phyloP scores from a whole-genome alignment of 2,329 filamentous ascomycete genomes.

The Alternaria gansuensis region DNA sequence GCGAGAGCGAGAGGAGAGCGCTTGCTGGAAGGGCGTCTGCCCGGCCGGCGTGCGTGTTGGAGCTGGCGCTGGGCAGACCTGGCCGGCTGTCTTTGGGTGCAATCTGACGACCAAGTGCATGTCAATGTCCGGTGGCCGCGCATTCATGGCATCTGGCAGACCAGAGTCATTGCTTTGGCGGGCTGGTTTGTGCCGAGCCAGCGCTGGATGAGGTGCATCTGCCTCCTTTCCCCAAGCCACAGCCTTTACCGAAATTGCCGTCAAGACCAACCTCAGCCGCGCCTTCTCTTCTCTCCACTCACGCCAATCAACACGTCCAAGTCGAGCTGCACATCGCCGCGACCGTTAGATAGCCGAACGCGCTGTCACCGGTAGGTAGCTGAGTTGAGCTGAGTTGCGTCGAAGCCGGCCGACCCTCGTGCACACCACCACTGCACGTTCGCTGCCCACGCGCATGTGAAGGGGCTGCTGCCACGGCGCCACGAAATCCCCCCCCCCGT shows the following conservation, averaged over 20 bases:
- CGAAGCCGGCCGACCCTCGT: neutral
- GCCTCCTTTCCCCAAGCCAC: slow-evolving; percentile 28
- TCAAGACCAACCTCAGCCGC: slow-evolving; percentile 37
- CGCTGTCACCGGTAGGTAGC: slow-evolving; percentile 16
- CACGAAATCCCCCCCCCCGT: slow-evolving; percentile 10
- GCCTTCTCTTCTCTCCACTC: slow-evolving; percentile 43
- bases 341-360: slow-evolving; percentile 26
- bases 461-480: slow-evolving; percentile 13
- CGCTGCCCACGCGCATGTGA: slow-evolving; percentile 30
- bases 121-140: neutral
- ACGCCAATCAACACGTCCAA: slow-evolving; percentile 35
- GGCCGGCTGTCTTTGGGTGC: slow-evolving; percentile 13
- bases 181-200: slow-evolving; percentile 27
- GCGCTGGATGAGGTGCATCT: slow-evolving; percentile 30
- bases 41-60: neutral
- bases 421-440: slow-evolving; percentile 6
- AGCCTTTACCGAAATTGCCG: slow-evolving; percentile 29
- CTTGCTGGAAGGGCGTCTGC: neutral
- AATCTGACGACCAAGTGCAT: slow-evolving; percentile 16
- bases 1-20: neutral
- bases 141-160: slow-evolving; percentile 5
- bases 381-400: slow-evolving; percentile 10
- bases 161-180: slow-evolving; percentile 17
- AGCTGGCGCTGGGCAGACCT: slow-evolving; percentile 22
- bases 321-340: slow-evolving; percentile 28